Percentiles rank a stretch among this genome's conserved stretches.
These are phyloP conservation scores for Meira miltonrushii DNA, from an alignment of 1,284 basidiomycete genomes.

Conservation along the genomic window DNA sequence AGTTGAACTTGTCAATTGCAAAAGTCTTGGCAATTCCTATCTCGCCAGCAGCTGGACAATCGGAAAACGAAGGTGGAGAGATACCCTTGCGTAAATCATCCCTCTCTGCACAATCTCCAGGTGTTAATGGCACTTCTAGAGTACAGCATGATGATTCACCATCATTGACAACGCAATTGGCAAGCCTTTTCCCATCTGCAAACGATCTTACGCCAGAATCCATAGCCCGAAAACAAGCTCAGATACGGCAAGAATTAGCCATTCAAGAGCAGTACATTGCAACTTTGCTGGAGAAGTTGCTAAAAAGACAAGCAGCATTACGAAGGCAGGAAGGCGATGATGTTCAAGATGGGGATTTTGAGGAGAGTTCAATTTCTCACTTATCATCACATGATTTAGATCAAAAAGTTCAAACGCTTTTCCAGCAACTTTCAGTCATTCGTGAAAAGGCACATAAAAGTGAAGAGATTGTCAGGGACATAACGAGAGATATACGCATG, in stretches of 20 bases:
- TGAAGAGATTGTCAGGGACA: constrained; percentile 87
- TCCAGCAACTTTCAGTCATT: constrained; percentile 87
- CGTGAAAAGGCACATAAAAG: constrained; percentile 71
- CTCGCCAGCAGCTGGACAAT: not conserved
- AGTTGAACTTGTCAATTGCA: constrained; percentile 1
- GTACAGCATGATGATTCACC: not conserved
- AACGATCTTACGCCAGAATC: not conserved
- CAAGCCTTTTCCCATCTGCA: constrained; percentile 1
- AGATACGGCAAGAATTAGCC: constrained; percentile 2
- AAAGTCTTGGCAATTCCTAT: not conserved
- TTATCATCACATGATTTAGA: constrained; percentile 48
- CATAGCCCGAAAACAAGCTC: constrained; percentile 1
- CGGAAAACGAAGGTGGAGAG: not conserved
- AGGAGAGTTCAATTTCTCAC: not conserved
- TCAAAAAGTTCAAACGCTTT: constrained; percentile 67
- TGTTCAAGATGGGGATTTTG: not conserved
- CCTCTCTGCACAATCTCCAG: not conserved
- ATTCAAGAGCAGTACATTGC: constrained; percentile 2
- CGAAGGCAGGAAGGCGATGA: not conserved
- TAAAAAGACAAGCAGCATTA: not conserved
- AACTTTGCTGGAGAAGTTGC: not conserved
- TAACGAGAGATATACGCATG: constrained; percentile 93
- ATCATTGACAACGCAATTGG: constrained; percentile 2
- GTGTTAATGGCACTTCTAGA: not conserved
- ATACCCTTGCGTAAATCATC: not conserved